Conservation (phyloP, 2,329 filamentous ascomycete genomes). For the Mariannaea sp. region DNA sequence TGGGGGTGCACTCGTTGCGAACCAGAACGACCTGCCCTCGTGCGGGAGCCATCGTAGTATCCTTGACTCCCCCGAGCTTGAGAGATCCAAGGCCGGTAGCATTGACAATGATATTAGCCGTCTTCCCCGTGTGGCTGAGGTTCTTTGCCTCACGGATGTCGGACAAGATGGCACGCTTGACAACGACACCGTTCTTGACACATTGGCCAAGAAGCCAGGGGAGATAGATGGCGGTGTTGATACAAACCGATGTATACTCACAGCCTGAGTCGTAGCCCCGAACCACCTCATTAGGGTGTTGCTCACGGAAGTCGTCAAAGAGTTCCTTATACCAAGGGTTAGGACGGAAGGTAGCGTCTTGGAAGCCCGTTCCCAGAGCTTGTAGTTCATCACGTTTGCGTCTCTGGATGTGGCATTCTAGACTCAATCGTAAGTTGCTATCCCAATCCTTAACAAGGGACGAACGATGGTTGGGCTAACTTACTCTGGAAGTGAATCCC, state of each 20-base stretch:
- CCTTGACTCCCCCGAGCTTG: conserved; percentile 80
- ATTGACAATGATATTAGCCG: conserved; percentile 78
- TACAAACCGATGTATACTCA: conserved; percentile 83
- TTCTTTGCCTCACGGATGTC: conserved; percentile 72
- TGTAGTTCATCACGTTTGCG: conserved; percentile 64
- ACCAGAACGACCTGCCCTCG: conserved; percentile 86
- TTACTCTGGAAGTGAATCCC: conserved; percentile 79
- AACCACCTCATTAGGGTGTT: conserved; percentile 63
- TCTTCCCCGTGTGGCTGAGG: conserved; percentile 56
- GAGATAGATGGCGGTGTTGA: conserved; percentile 88
- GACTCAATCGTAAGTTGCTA: conserved; percentile 10
- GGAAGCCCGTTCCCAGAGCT: conserved; percentile 45
- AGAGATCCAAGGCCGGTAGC: conserved; percentile 79
- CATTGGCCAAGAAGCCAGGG: conserved; percentile 85
- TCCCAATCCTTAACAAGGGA: neutral
- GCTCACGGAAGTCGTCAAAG: conserved; percentile 70
- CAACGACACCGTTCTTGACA: conserved; percentile 69
- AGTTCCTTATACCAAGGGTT: conserved; percentile 77
- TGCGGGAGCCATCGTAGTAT: conserved; percentile 72
- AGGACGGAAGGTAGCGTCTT: conserved; percentile 65
- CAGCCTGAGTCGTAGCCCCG: conserved; percentile 72
- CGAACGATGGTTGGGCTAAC: conserved; percentile 1
- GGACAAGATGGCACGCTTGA: conserved; percentile 66
- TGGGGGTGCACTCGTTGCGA: conserved; percentile 73
- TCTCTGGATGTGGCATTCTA: conserved; percentile 55